Conservation (phyloP, 2,329 filamentous ascomycete genomes). For the Fusarium udum region DNA sequence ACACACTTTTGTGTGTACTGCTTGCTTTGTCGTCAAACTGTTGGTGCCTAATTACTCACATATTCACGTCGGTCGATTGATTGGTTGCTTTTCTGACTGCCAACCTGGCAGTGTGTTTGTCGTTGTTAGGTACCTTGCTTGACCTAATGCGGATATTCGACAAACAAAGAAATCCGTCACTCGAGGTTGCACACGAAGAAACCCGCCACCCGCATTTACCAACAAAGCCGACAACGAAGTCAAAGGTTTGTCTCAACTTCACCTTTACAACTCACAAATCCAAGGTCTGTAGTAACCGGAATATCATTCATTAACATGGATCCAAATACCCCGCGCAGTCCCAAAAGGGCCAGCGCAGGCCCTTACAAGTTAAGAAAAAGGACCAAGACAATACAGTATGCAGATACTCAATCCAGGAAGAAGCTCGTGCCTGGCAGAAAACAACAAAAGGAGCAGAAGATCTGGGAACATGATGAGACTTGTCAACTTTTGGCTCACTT, state of each 20-base stretch:
- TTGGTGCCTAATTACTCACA: too few species aligned
- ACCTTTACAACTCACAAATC: not conserved
- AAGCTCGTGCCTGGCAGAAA: rapidly evolving
- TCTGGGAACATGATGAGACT: not conserved
- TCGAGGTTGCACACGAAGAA: too few species aligned
- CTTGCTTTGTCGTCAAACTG: too few species aligned
- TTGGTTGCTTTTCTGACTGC: too few species aligned
- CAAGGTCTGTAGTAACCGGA: not conserved
- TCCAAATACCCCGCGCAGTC: not conserved
- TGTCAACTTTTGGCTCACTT: not conserved
- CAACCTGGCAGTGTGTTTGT: too few species aligned
- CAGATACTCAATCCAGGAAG: rapidly evolving
- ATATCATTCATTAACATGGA: not conserved
- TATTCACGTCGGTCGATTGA: too few species aligned
- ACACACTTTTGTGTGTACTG: too few species aligned
- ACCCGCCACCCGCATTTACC: not conserved
- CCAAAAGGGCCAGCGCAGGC: not conserved
- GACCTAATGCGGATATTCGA: too few species aligned
- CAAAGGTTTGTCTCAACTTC: not conserved
- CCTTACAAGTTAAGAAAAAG: not conserved
- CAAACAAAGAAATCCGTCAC: not conserved
- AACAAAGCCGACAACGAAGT: not conserved
- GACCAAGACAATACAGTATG: not conserved
- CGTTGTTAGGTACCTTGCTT: too few species aligned
- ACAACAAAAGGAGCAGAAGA: rapidly evolving